Conservation (phyloP, 75 land plant genomes). For the Cupressus sempervirens region DNA sequence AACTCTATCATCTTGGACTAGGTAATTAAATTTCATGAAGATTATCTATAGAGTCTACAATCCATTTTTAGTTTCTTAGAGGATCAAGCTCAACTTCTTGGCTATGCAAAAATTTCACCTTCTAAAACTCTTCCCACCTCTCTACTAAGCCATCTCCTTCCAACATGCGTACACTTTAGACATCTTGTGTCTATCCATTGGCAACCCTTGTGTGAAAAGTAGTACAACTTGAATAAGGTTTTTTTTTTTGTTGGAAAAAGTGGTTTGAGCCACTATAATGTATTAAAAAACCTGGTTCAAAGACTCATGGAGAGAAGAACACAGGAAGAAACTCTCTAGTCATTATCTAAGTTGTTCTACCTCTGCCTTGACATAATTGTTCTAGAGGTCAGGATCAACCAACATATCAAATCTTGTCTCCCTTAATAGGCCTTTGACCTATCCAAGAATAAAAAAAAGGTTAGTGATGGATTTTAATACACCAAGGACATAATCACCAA, state of each 20-base stretch:
- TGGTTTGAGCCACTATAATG: no score
- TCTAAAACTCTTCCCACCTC: slow-evolving; percentile 98
- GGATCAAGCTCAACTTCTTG: slow-evolving; percentile 77
- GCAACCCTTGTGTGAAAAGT: slow-evolving; percentile 89
- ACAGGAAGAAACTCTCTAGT: no score
- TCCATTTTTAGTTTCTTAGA: slow-evolving; percentile 72
- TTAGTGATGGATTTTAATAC: background rate
- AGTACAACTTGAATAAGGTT: slow-evolving; percentile 93
- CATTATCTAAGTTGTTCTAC: no score
- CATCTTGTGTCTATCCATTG: no score
- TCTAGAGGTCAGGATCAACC: slow-evolving; percentile 90
- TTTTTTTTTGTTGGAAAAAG: no score
- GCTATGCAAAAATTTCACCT: slow-evolving; percentile 81
- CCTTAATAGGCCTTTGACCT: slow-evolving; percentile 93
- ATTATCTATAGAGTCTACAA: slow-evolving; percentile 84
- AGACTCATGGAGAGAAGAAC: no score
- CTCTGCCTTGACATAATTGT: slow-evolving; percentile 67
- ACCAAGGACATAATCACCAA: background rate
- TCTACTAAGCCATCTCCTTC: slow-evolving; percentile 98
- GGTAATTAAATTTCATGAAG: no score
- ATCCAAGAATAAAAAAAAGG: slow-evolving; percentile 10
- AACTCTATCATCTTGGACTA: no score
- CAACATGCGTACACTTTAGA: slow-evolving; percentile 97
- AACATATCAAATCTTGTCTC: slow-evolving; percentile 87
- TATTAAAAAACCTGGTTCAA: no score